Conservation (phyloP, 768 basidiomycete species). For the Porphyrellus cyaneotinctus region DNA sequence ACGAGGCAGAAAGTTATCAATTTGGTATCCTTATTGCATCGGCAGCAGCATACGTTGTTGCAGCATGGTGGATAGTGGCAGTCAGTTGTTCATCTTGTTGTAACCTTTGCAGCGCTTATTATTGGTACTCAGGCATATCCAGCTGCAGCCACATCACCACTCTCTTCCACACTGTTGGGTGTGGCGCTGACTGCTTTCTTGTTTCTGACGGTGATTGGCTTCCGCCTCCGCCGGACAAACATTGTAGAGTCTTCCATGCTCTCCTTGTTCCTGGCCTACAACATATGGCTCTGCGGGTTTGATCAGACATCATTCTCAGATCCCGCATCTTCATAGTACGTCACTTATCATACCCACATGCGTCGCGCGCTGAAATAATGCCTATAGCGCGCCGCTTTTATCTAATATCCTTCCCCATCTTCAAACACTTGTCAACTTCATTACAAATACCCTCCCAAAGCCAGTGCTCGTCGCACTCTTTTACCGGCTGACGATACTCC, state of each 20-base stretch:
- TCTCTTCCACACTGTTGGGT: conserved; percentile 86
- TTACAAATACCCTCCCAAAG: conserved; percentile 81
- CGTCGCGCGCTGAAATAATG: conserved; percentile 7
- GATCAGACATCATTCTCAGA: conserved; percentile 70
- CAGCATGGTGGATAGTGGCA: conserved; percentile 83
- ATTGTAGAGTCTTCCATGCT: conserved; percentile 89
- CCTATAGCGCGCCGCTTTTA: conserved; percentile 62
- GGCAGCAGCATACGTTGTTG: conserved; percentile 73
- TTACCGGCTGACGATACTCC: conserved; percentile 77
- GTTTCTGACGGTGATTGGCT: conserved; percentile 90
- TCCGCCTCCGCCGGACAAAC: conserved; percentile 82
- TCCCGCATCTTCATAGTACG: conserved; percentile 74
- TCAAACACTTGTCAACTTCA: conserved; percentile 73
- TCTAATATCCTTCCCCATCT: conserved; percentile 80
- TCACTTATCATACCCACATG: conserved; percentile 11
- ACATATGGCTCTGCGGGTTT: conserved; percentile 85
- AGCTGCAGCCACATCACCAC: conserved; percentile 73
- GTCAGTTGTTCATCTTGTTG: conserved; percentile 41
- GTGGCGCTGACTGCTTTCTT: conserved; percentile 83
- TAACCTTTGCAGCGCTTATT: conserved; percentile 6
- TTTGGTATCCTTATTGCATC: conserved; percentile 72
- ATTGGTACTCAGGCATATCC: conserved; percentile 61
- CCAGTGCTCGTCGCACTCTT: conserved; percentile 75
- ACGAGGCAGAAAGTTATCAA: conserved; percentile 71
- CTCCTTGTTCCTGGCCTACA: conserved; percentile 84